Evolutionary conservation across 129 eudicot species (phyloP).

Genomic region (Flaveria trinervia): DNA sequence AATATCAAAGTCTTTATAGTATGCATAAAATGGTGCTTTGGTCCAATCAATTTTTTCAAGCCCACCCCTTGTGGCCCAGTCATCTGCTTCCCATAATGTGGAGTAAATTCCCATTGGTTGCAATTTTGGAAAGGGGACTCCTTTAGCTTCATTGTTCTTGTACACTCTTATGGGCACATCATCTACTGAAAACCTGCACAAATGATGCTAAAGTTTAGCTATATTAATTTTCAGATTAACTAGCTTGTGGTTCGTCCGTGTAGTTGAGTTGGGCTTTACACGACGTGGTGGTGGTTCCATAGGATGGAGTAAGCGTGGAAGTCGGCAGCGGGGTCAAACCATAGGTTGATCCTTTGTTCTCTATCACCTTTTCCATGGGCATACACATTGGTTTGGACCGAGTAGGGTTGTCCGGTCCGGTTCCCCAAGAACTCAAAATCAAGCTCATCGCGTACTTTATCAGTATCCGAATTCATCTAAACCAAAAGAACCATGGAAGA

Average conservation of each 20-base stretch:
- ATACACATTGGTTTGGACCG: slow-evolving; percentile 82
- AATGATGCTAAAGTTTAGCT: neutral
- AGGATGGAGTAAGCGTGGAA: slow-evolving; percentile 69
- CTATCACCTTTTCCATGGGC: slow-evolving; percentile 82
- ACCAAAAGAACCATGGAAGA: neutral
- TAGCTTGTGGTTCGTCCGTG: neutral
- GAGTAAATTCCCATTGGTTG: slow-evolving; percentile 91
- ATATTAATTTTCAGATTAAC: no score
- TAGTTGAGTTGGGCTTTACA: slow-evolving; percentile 48
- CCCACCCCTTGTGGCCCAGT: slow-evolving; percentile 94
- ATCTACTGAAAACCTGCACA: slow-evolving; percentile 67
- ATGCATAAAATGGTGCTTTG: slow-evolving; percentile 87
- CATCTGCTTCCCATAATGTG: slow-evolving; percentile 94
- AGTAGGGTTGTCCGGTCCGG: slow-evolving; percentile 81
- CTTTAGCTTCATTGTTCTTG: slow-evolving; percentile 80
- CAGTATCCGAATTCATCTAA: slow-evolving; percentile 83
- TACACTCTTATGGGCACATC: slow-evolving; percentile 82
- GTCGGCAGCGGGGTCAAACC: slow-evolving; percentile 87
- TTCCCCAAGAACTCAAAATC: slow-evolving; percentile 93
- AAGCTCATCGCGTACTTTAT: slow-evolving; percentile 66
- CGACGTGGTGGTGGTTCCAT: slow-evolving; percentile 73
- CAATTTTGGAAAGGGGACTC: slow-evolving; percentile 60
- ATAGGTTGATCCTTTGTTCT: slow-evolving; percentile 85
- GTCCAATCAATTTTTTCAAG: slow-evolving; percentile 83
- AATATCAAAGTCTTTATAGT: slow-evolving; percentile 82